Conservation (phyloP, 805 yeast species). For the Suhomyces xylopsoci region DNA sequence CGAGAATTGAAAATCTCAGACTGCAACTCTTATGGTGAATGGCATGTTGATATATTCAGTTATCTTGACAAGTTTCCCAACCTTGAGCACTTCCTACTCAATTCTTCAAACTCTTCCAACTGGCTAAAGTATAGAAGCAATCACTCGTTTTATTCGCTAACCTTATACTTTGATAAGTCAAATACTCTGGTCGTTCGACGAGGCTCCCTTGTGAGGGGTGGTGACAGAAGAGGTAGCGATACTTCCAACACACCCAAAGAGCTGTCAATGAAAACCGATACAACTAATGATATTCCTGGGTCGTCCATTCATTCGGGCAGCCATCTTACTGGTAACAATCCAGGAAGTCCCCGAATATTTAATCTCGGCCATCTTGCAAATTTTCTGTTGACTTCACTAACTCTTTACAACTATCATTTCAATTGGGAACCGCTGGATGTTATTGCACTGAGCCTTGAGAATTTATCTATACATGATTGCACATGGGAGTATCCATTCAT, state of each 20-base stretch:
- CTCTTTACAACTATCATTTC: constrained; percentile 41
- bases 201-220: constrained; percentile 1
- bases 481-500: constrained; percentile 59
- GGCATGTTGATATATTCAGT: constrained; percentile 30
- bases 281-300: background rate
- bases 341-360: constrained; percentile 31
- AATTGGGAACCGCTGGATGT: constrained; percentile 31
- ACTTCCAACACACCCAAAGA: background rate
- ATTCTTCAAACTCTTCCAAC: constrained; percentile 35
- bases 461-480: constrained; percentile 37
- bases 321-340: background rate
- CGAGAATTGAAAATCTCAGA: constrained; percentile 27
- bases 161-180: constrained; percentile 27
- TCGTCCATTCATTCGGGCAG: background rate
- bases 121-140: constrained; percentile 39
- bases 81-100: constrained; percentile 24
- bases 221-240: background rate
- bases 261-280: background rate
- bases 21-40: constrained; percentile 33
- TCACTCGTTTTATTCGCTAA: constrained; percentile 16
- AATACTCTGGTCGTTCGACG: constrained; percentile 5
- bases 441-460: constrained; percentile 15
- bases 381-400: constrained; percentile 34
- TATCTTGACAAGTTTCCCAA: constrained; percentile 20
- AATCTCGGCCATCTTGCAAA: constrained; percentile 42